Base-by-base conservation (phyloP, 176 grass and related monocot species). In the Musa troglodytarum region DNA sequence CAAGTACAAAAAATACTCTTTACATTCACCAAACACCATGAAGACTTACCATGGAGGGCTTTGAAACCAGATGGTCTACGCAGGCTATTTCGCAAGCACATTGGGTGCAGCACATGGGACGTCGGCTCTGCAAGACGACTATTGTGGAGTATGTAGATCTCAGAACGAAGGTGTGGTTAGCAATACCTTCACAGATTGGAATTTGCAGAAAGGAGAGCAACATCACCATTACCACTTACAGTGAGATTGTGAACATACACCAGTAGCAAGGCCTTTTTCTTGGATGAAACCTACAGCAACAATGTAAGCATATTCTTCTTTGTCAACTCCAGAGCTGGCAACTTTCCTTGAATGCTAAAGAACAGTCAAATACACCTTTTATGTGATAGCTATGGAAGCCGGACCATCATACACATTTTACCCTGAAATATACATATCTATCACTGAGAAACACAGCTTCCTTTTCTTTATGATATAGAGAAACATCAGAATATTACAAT, bases 341-440 rank as follows among this genome's bases (percentile, higher is more conserved):
- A 20, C 13, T 65, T 25, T 65, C 23, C 8, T 43, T 43, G 34
- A 43, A 43, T 43, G 34, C 62, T 26, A 11, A 23, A 65, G 23
- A 25, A 62, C 3, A 62, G 58, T 20, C 58, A 62, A 62, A 43
- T 43, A 22, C 13, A 24, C 12, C 10, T 22, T 43, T 43, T 43
- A 43, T 2, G 21, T 24, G 62, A 24, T 24, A 58, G 15, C 14
- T 58, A 17, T 6, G 17, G 15, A n/a, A n/a, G 16, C 59, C 6
- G 19, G 22, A 34, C 21, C 54, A 67, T 73, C 77, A 85, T 79
- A 81, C 57, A 1, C 78, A 63, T 83, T 86, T 77, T 72, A 88
- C 85, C 83, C 89, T 88, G 86, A 54, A 88, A 74, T 73, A 76
- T 63, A 16, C 13, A 58, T 17, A 61, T 61, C 6, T 61, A 8